Conservation (phyloP, 2,329 filamentous ascomycete genomes). For the Anthostomella pinea region DNA sequence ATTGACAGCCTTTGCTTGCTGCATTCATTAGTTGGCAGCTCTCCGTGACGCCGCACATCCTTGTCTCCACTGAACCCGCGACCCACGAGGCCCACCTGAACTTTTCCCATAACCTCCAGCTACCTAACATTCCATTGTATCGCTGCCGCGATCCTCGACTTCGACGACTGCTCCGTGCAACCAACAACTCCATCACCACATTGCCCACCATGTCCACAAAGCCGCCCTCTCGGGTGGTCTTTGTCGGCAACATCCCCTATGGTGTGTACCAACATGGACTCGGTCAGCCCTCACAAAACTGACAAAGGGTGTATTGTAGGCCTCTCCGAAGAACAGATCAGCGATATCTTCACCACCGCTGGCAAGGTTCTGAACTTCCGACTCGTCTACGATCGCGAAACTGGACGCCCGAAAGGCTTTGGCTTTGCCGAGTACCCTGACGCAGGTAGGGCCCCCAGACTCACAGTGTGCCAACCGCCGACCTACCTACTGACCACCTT, state of each 20-base stretch:
- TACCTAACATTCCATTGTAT: too few relatives aligned
- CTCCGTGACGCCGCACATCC: too few relatives aligned
- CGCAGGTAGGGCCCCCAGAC: constrained; percentile 55
- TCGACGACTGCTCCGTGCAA: too few relatives aligned
- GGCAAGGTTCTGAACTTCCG: constrained; percentile 91
- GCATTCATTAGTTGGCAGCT: too few relatives aligned
- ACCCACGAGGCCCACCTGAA: too few relatives aligned
- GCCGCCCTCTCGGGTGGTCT: constrained; percentile 74
- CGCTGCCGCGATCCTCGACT: too few relatives aligned
- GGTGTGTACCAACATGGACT: constrained; percentile 41
- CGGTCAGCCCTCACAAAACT: not conserved
- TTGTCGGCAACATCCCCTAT: constrained; percentile 85
- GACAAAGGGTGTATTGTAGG: constrained; percentile 50
- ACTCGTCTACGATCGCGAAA: constrained; percentile 93
- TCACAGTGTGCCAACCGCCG: not conserved
- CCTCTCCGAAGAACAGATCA: constrained; percentile 93
- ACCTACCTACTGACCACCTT: constrained; percentile 6
- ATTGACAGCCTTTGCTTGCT: too few relatives aligned
- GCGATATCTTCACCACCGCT: constrained; percentile 85
- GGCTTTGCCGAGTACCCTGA: constrained; percentile 96
- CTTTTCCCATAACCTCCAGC: too few relatives aligned
- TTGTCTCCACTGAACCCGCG: too few relatives aligned
- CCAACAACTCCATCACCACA: too few relatives aligned
- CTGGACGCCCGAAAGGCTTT: constrained; percentile 91
- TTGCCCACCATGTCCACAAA: constrained; percentile 63